These are phyloP conservation scores for Colletotrichum limetticola DNA, from an alignment of 2,329 filamentous ascomycete genomes.

Conservation along the genomic window DNA sequence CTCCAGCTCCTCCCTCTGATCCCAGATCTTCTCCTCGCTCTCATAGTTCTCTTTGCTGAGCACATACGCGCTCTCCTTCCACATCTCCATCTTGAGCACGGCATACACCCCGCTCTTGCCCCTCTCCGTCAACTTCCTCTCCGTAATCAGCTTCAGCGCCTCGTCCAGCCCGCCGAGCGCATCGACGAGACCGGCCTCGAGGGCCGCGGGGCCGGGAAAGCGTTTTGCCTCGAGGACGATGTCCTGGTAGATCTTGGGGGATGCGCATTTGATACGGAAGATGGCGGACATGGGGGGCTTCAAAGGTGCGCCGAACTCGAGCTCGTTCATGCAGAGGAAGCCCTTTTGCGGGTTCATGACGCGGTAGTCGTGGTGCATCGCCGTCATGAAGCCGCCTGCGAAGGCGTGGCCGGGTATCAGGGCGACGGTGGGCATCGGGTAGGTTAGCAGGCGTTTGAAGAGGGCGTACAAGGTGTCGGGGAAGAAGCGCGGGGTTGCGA, in stretches of 20 bases:
- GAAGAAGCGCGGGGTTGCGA: slow-evolving; percentile 69
- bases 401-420: slow-evolving; percentile 84
- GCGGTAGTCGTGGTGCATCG: slow-evolving; percentile 86
- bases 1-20: slow-evolving; percentile 53
- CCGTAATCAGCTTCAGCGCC: slow-evolving; percentile 67
- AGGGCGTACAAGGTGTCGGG: slow-evolving; percentile 70
- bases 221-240: slow-evolving; percentile 80
- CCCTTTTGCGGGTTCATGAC: slow-evolving; percentile 77
- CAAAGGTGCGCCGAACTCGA: slow-evolving; percentile 82
- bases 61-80: slow-evolving; percentile 70
- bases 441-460: slow-evolving; percentile 70
- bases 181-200: slow-evolving; percentile 76
- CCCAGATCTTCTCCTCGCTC: slow-evolving; percentile 60
- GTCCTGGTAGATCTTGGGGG: slow-evolving; percentile 65
- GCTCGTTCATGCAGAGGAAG: slow-evolving; percentile 84
- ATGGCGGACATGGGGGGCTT: slow-evolving; percentile 78
- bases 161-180: slow-evolving; percentile 73
- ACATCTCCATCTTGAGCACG: slow-evolving; percentile 80
- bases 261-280: slow-evolving; percentile 74
- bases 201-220: slow-evolving; percentile 71
- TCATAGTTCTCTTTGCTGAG: slow-evolving; percentile 64
- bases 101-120: slow-evolving; percentile 75
- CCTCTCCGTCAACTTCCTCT: slow-evolving; percentile 70
- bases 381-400: slow-evolving; percentile 83
- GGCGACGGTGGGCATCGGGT: slow-evolving; percentile 85